Evolutionary conservation across 371 early-diverging fungal species (phyloP).

Genomic region (Mortierella sp.): DNA sequence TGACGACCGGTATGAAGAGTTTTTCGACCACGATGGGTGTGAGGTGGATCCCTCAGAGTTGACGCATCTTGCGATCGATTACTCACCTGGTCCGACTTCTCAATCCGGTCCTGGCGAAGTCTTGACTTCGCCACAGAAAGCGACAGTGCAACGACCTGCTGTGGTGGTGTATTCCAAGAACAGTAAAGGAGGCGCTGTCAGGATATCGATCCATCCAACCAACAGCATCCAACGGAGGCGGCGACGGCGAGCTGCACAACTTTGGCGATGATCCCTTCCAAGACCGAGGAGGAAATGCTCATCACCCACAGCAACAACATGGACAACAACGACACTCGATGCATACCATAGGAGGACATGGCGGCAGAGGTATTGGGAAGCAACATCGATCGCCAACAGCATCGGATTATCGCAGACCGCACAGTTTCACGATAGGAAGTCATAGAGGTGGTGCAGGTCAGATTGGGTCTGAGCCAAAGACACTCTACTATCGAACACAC

Average conservation of each 20-base stretch:
- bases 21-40: constrained; percentile 4
- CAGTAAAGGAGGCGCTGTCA: neutral
- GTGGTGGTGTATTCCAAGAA: neutral
- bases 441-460: neutral
- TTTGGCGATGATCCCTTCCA: constrained; percentile 15
- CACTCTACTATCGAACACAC: constrained; percentile 7
- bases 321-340: constrained; percentile 17
- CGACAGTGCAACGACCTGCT: neutral
- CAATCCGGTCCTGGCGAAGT: neutral
- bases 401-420: constrained; percentile 23
- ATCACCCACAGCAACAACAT: neutral
- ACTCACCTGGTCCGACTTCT: neutral
- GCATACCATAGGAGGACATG: neutral
- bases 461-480: neutral
- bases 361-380: neutral
- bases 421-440: constrained; percentile 11
- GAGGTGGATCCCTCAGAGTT: constrained; percentile 11
- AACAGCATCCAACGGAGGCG: neutral
- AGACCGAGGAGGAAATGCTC: neutral
- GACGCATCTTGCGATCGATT: neutral
- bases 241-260: neutral
- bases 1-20: constrained; percentile 17
- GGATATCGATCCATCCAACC: neutral
- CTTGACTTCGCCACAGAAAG: neutral
- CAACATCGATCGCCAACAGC: neutral